Evolutionary conservation across 2,329 filamentous ascomycete species (phyloP).

Genomic region (Phaeosphaeriaceae sp.): DNA sequence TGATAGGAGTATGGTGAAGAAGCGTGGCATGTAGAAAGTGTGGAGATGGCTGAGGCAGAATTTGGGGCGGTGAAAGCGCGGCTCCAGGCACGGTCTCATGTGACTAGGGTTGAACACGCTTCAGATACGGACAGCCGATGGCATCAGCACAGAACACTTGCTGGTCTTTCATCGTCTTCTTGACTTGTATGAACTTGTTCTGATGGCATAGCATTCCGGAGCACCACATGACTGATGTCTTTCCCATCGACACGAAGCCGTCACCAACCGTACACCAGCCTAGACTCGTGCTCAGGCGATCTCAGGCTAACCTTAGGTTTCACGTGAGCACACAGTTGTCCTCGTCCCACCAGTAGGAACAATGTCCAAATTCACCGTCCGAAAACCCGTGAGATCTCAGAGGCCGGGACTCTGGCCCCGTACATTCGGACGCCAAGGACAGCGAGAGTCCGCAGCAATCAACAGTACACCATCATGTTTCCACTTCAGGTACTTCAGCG

Average conservation of each 20-base stretch:
- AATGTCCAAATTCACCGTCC: background rate
- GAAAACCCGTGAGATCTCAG: background rate
- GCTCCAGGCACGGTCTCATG: background rate
- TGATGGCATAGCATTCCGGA: too few species aligned
- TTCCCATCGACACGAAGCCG: too few species aligned
- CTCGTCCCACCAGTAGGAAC: background rate
- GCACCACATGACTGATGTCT: too few species aligned
- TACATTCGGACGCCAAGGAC: background rate
- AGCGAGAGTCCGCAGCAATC: background rate
- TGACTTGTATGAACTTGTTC: background rate
- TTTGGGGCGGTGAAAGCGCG: background rate
- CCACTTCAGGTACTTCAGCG: background rate
- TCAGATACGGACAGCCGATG: background rate
- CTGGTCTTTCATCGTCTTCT: background rate
- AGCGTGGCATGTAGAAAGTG: background rate
- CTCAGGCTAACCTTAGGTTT: too few species aligned
- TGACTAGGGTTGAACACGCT: background rate
- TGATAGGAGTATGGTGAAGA: slow-evolving; percentile 47
- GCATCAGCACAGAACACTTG: background rate
- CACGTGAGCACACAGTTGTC: too few species aligned
- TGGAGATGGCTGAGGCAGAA: background rate
- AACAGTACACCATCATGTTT: background rate
- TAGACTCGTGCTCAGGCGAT: too few species aligned
- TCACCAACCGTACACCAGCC: too few species aligned
- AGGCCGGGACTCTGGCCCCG: too few species aligned